These are phyloP conservation scores for Nannizziopsis barbatae DNA, from an alignment of 2,329 filamentous ascomycete species.

Conservation along the genomic window DNA sequence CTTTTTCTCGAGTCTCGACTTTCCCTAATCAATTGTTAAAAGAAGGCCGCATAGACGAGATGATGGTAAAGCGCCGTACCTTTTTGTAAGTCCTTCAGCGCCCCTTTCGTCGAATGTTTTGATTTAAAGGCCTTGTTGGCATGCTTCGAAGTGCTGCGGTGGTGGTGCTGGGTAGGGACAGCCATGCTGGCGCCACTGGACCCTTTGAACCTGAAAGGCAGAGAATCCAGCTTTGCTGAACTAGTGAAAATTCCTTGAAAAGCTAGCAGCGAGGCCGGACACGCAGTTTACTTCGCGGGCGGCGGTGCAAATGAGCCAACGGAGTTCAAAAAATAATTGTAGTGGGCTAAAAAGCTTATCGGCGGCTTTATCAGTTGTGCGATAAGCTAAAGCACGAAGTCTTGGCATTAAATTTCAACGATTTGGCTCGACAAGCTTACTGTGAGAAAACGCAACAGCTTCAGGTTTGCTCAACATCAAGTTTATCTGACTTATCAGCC, in stretches of 20 bases:
- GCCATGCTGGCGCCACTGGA: slow-evolving; percentile 52
- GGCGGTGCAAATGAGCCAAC: background rate
- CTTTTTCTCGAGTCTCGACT: slow-evolving; percentile 58
- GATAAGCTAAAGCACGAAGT: slow-evolving; percentile 19
- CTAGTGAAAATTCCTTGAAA: background rate
- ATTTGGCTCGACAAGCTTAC: background rate
- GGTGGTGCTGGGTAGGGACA: slow-evolving; percentile 57
- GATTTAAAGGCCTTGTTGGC: slow-evolving; percentile 87
- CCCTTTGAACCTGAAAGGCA: slow-evolving; percentile 82
- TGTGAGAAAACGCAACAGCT: background rate
- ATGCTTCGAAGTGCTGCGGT: slow-evolving; percentile 84
- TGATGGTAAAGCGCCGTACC: slow-evolving; percentile 40
- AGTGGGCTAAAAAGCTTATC: slow-evolving; percentile 11
- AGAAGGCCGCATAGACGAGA: background rate
- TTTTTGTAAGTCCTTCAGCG: slow-evolving; percentile 74
- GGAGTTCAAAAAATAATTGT: background rate
- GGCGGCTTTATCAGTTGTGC: slow-evolving; percentile 1
- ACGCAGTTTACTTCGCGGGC: background rate
- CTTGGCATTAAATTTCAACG: slow-evolving; percentile 32
- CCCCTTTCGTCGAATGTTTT: slow-evolving; percentile 76
- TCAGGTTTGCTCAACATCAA: background rate
- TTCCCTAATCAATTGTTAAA: slow-evolving; percentile 50
- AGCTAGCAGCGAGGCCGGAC: background rate
- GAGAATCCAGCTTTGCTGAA: slow-evolving; percentile 22
- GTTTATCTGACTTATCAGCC: background rate